These are phyloP conservation scores for Lepidium didymum DNA, from an alignment of 345 rosid species.

Conservation along the genomic window DNA sequence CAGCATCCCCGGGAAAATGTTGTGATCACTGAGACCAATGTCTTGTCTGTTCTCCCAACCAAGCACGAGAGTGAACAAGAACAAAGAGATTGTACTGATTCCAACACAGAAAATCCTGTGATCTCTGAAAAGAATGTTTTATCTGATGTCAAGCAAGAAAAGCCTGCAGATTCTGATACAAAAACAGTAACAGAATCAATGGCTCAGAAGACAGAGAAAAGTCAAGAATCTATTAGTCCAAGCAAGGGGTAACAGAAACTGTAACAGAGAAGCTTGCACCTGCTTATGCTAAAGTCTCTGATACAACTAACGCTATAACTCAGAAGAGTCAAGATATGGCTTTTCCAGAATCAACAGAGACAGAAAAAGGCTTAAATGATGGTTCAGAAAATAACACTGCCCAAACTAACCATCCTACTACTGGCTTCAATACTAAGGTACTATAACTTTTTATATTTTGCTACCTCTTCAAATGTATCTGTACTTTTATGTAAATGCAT, in stretches of 20 bases:
- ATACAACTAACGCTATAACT: slow-evolving; percentile 38
- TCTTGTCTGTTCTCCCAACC: slow-evolving; percentile 33
- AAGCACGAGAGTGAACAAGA: slow-evolving; percentile 7
- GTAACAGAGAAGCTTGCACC: slow-evolving; percentile 44
- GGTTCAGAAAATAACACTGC: slow-evolving; percentile 20
- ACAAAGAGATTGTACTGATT: slow-evolving; percentile 1
- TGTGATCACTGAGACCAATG: slow-evolving; percentile 40
- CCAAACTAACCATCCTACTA: slow-evolving; percentile 4
- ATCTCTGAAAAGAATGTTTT: slow-evolving; percentile 25
- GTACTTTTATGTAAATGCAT: neutral
- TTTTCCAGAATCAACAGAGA: slow-evolving; percentile 16
- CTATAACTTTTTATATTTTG: neutral
- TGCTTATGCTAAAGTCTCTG: slow-evolving; percentile 40
- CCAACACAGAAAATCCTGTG: neutral
- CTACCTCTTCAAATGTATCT: neutral
- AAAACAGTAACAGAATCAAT: neutral
- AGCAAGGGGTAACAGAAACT: slow-evolving; percentile 35
- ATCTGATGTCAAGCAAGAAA: slow-evolving; percentile 19
- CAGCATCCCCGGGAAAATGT: slow-evolving; percentile 42
- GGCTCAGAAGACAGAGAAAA: neutral
- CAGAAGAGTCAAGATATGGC: slow-evolving; percentile 45
- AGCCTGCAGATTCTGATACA: neutral
- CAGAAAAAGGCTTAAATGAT: slow-evolving; percentile 8
- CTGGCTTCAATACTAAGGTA: slow-evolving; percentile 21
- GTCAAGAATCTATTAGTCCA: slow-evolving; percentile 18